These are phyloP conservation scores for Fallopia convolvulus DNA, from an alignment of 148 eudicot species.

Conservation along the genomic window DNA sequence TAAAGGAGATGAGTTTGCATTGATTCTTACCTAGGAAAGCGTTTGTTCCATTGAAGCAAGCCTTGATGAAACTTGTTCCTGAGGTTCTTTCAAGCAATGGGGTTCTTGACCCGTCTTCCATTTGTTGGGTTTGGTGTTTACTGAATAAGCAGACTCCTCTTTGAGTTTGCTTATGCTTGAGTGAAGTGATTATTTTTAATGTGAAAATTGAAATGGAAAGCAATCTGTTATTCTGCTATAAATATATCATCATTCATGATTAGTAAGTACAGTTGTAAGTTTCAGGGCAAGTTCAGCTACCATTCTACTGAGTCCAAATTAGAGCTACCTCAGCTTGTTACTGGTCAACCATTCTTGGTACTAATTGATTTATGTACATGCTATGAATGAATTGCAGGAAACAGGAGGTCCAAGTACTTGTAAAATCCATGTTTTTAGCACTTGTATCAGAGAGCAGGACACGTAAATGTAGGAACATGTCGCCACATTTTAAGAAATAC, in stretches of 20 bases:
- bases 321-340: neutral
- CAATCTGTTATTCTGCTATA: neutral
- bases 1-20: neutral
- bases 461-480: neutral
- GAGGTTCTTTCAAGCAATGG: constrained; percentile 16
- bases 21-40: constrained; percentile 28
- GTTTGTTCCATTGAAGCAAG: constrained; percentile 32
- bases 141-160: neutral
- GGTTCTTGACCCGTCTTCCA: constrained; percentile 17
- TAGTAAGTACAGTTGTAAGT: neutral
- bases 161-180: neutral
- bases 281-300: neutral
- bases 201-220: neutral
- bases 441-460: neutral
- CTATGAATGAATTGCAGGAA: neutral
- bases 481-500: neutral
- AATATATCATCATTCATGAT: neutral
- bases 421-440: neutral
- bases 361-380: neutral
- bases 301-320: neutral
- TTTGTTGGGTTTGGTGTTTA: neutral
- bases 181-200: neutral
- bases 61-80: constrained; percentile 29
- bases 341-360: constrained; percentile 1
- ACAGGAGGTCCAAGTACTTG: neutral